Evolutionary conservation across 78 protist genomes (phyloP).

Genomic region (Dictyostelium purpureum): DNA sequence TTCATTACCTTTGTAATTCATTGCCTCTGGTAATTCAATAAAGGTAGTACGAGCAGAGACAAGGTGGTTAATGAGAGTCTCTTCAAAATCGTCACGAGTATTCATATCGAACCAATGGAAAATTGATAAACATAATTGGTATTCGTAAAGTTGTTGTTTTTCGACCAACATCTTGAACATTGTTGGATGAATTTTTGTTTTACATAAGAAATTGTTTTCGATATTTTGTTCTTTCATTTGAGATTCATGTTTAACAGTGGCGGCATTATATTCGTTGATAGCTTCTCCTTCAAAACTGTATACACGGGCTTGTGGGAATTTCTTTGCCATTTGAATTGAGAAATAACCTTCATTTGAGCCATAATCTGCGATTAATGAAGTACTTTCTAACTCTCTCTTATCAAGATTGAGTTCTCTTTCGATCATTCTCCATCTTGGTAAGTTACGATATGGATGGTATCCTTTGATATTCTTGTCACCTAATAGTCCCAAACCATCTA

Average conservation of each 20-base stretch:
- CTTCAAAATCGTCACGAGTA: slow-evolving; percentile 36
- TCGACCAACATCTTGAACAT: slow-evolving; percentile 22
- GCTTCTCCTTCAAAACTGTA: slow-evolving; percentile 56
- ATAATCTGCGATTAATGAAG: slow-evolving; percentile 14
- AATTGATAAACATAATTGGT: slow-evolving; percentile 49
- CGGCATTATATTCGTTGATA: slow-evolving; percentile 15
- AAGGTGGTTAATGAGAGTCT: slow-evolving; percentile 9
- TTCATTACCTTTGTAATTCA: slow-evolving; percentile 3
- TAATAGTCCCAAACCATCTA: not conserved
- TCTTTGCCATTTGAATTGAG: slow-evolving; percentile 28
- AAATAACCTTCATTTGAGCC: slow-evolving; percentile 68
- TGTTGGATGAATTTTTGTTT: not conserved
- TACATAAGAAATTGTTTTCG: slow-evolving; percentile 25
- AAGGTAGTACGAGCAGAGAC: slow-evolving; percentile 30
- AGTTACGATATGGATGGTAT: slow-evolving; percentile 60
- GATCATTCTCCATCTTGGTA: slow-evolving; percentile 76
- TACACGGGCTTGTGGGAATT: slow-evolving; percentile 1
- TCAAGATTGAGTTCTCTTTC: slow-evolving; percentile 61
- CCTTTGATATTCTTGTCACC: slow-evolving; percentile 1
- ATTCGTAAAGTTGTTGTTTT: slow-evolving; percentile 26
- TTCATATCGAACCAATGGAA: slow-evolving; percentile 79
- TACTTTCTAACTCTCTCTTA: not conserved
- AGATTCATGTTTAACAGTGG: not conserved
- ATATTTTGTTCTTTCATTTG: not conserved
- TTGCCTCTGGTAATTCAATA: slow-evolving; percentile 62